Conservation (phyloP, 2,329 filamentous ascomycete species). For the Aspergillus hortae region DNA sequence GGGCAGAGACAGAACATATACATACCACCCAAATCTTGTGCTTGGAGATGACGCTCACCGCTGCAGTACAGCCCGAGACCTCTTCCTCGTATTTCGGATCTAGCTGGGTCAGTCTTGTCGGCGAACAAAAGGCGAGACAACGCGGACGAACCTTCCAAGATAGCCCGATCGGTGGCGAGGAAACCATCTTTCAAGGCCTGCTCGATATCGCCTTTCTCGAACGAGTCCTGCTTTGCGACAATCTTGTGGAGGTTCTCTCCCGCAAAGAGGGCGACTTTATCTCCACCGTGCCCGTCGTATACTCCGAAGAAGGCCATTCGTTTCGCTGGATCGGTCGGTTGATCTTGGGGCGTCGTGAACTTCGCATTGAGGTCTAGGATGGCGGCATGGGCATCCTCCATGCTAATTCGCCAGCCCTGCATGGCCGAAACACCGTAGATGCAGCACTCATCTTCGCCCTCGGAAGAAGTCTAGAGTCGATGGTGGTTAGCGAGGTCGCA, state of each 20-base stretch:
- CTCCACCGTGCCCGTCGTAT: constrained; percentile 95
- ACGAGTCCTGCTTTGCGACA: constrained; percentile 89
- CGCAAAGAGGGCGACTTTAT: constrained; percentile 90
- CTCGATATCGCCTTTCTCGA: constrained; percentile 85
- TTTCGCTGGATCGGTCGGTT: constrained; percentile 63
- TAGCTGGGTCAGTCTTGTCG: constrained; percentile 40
- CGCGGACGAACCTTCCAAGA: constrained; percentile 73
- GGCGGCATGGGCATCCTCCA: constrained; percentile 94
- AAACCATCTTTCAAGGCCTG: constrained; percentile 98
- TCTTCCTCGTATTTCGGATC: constrained; percentile 97
- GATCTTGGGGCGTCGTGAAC: constrained; percentile 47
- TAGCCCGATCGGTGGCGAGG: constrained; percentile 90
- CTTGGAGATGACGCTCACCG: constrained; percentile 81
- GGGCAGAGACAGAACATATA: constrained; percentile 25
- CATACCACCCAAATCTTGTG: constrained; percentile 94
- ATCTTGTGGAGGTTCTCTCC: constrained; percentile 93
- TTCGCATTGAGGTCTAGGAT: constrained; percentile 78
- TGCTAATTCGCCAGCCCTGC: constrained; percentile 99
- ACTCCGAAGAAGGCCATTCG: constrained; percentile 95
- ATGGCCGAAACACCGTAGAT: constrained; percentile 95
- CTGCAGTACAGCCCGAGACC: constrained; percentile 95
- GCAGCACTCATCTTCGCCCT: constrained; percentile 88
- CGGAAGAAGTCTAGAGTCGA: constrained; percentile 68
- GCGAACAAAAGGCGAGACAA: neutral
- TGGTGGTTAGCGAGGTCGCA: constrained; percentile 6